Base-by-base conservation (phyloP, 768 basidiomycete genomes). In the Amanita rimosa region DNA sequence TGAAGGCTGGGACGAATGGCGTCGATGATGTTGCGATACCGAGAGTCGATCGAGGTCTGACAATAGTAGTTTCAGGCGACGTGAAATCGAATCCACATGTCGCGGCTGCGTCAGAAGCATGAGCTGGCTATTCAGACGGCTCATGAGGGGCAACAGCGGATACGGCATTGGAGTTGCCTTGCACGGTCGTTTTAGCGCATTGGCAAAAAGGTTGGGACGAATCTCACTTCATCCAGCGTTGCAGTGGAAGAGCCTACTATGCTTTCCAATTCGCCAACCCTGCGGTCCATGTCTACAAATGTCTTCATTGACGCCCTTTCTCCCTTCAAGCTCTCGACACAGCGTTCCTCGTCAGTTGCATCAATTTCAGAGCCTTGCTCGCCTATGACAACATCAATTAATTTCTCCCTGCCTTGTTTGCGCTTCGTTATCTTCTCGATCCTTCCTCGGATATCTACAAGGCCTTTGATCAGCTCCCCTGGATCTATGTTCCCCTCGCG, bases 11-110 rank as follows among this genome's bases (percentile, higher is more conserved):
- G 72, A 72, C 1, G 68, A 62, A 44, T 74, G 67, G 8, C 70
- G 69, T 21, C 69, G 68, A 55, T 67, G 74, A 47, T 68, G 70
- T 60, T 71, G 79, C 13, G 72, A 67, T 10, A 67, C 72, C 29
- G 83, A 79, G 3, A 79, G 76, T 26, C 94, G 83, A 44, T 98
- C 95, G 44, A 99, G 76, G 64, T 99, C 96, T 1, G 92, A 84
- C 11, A 95, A 73, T 14, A 98, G 76, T 6, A 97, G 70, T 59
- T 98, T 99, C 52, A 98, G 76, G 4, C 95, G 83, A 4, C 95
- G 79, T 1, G 94, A 94, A 53, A 97, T 86, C 9, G 91, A 87
- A 64, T 99, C 96, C 44, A 98, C 83, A 60, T 98, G 93, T 13
- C 94, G 81, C 0, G 96, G 95, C 67, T 97, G 93, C 0, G 95